phyloP scores from a whole-genome alignment of 2,329 filamentous ascomycete species.

The Endoconidiophora laricicola region DNA sequence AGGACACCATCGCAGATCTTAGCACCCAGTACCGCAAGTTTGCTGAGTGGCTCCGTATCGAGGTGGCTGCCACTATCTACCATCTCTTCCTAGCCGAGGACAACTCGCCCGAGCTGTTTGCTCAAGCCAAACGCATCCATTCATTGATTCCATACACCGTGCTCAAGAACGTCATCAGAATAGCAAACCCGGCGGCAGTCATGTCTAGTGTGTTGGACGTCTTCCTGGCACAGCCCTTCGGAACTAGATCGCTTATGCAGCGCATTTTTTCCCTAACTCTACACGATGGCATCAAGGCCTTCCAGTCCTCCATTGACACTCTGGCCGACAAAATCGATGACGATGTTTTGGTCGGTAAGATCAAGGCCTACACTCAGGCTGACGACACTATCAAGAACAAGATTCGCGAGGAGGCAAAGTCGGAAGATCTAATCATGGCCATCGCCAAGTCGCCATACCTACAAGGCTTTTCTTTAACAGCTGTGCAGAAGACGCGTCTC shows the following conservation, averaged over 20 bases:
- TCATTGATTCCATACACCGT: conserved; percentile 85
- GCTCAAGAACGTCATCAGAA: conserved; percentile 90
- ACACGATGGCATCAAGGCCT: conserved; percentile 72
- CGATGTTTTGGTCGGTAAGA: conserved; percentile 58
- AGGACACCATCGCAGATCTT: conserved; percentile 71
- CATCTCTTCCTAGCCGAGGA: conserved; percentile 95
- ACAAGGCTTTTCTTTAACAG: conserved; percentile 51
- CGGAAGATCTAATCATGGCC: conserved; percentile 66
- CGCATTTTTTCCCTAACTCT: conserved; percentile 86
- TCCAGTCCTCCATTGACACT: conserved; percentile 73
- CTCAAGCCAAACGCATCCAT: conserved; percentile 85
- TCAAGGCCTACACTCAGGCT: conserved; percentile 62
- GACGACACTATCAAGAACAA: conserved; percentile 57
- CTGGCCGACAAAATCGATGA: conserved; percentile 69
- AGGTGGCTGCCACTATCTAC: conserved; percentile 90
- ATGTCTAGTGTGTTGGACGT: conserved; percentile 93
- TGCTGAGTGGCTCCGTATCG: conserved; percentile 93
- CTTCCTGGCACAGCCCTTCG: conserved; percentile 90
- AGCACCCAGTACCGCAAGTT: conserved; percentile 96
- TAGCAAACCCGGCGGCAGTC: conserved; percentile 89
- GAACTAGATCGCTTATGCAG: conserved; percentile 76
- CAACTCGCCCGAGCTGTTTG: conserved; percentile 91
- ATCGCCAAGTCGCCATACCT: conserved; percentile 60
- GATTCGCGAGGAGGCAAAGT: conserved; percentile 56
- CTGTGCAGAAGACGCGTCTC: conserved; percentile 64